Base-by-base conservation (phyloP, 345 rosid genomes). In the Acer yangbiense region DNA sequence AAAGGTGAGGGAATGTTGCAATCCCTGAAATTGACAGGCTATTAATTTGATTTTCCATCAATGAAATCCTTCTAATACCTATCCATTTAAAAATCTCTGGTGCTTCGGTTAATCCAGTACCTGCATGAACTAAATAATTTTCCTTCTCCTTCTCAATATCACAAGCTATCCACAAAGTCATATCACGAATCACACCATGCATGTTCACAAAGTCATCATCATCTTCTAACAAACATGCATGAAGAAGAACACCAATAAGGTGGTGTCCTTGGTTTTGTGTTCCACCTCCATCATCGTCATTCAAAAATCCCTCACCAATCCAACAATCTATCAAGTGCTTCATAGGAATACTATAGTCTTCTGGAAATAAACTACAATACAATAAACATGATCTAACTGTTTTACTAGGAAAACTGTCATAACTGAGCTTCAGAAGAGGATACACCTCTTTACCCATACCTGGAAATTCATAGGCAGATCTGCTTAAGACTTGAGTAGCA, bases 151-250 rank as follows among this genome's bases (percentile, higher is more conserved):
- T 43, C 21, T 72, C 67, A 39, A 12, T 2, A 16, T 60, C 43
- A 0, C 50, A 65, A n/a, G 65, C 52, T 10, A 55, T 67, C 72
- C 63, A 68, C 12, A 72, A 13, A 7, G 67, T 13, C 71, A 75
- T 75, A 1, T 67, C 78, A 6, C 72, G 78, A 23, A 76, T 23
- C 12, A 76, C 66, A 55, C 67, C 78, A 55, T 76, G 78, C 78
- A 76, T 76, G 57, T 67, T 76, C 2, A 55, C 66, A 5, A 6
- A 67, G 5, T 76, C 64, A 12, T 65, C 41, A 13, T 20, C 78
- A 3, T 32, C 66, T 76, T 76, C 72, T 0, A 76, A 2, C 14
- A 76, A 52, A 67, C 65, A 76, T 3, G 78, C 27, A 14, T 14
- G 72, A 35, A 76, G 52, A 21, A 76, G 78, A 67, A 7, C 27